Percentiles rank a stretch among this genome's conserved stretches.
Conservation (phyloP, 2,329 filamentous ascomycete genomes). For the Ophiocordyceps camponoti-floridani region DNA sequence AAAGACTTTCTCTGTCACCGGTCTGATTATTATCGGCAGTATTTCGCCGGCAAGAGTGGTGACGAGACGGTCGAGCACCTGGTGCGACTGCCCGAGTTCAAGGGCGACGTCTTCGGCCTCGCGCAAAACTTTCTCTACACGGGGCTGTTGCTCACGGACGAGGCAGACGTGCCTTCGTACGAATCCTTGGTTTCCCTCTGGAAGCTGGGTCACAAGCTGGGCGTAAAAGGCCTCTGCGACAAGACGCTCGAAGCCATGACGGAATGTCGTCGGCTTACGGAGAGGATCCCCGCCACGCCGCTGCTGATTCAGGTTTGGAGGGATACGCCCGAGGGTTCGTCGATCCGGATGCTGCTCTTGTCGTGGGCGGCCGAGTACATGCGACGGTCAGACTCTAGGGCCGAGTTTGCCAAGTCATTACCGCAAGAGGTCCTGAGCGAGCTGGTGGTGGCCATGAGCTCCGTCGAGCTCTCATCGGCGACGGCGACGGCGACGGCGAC, state of each 20-base stretch:
- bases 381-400: slow-evolving; percentile 33
- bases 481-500: slow-evolving; percentile 8
- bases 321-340: slow-evolving; percentile 41
- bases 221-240: slow-evolving; percentile 36
- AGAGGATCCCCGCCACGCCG: slow-evolving; percentile 37
- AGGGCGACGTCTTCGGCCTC: slow-evolving; percentile 33
- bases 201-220: slow-evolving; percentile 35
- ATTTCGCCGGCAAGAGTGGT: slow-evolving; percentile 19
- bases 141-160: slow-evolving; percentile 23
- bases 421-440: slow-evolving; percentile 45
- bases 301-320: slow-evolving; percentile 44
- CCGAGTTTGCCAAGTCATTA: slow-evolving; percentile 40
- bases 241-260: slow-evolving; percentile 38
- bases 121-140: slow-evolving; percentile 37
- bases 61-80: slow-evolving; percentile 28
- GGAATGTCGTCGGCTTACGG: slow-evolving; percentile 32
- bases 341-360: slow-evolving; percentile 38
- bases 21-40: slow-evolving; percentile 26
- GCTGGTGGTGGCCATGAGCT: slow-evolving; percentile 43
- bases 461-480: slow-evolving; percentile 23
- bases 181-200: slow-evolving; percentile 36
- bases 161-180: slow-evolving; percentile 27
- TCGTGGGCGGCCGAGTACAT: slow-evolving; percentile 48
- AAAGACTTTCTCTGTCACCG: slow-evolving; percentile 38
- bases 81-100: slow-evolving; percentile 28